phyloP scores from a whole-genome alignment of 202 grass and related monocot species.

The Setaria viridis region DNA sequence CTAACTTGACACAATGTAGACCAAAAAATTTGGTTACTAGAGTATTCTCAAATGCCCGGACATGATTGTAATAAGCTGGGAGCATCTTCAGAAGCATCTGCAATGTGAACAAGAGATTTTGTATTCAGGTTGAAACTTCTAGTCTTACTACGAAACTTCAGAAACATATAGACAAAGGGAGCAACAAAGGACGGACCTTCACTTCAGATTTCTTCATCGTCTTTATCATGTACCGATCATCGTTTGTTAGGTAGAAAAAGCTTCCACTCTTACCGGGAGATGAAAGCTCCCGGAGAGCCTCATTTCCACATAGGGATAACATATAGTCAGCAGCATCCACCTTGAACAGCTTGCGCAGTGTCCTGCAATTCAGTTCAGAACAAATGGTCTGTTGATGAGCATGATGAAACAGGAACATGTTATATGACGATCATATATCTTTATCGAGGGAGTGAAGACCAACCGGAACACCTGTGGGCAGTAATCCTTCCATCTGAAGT shows the following conservation, averaged over 20 bases:
- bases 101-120: slow-evolving; percentile 36
- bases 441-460: slow-evolving; percentile 48
- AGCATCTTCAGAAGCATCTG: slow-evolving; percentile 99
- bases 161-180: slow-evolving; percentile 9
- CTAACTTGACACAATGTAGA: slow-evolving; percentile 93
- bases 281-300: slow-evolving; percentile 91
- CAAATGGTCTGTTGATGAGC: slow-evolving; percentile 32
- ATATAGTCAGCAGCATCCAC: slow-evolving; percentile 98
- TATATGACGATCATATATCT: slow-evolving; percentile 26
- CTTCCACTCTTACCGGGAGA: slow-evolving; percentile 99
- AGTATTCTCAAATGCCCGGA: slow-evolving; percentile 83
- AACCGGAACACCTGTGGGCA: slow-evolving; percentile 92
- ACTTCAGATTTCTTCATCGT: slow-evolving; percentile 99
- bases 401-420: slow-evolving; percentile 37
- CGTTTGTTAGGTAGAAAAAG: slow-evolving; percentile 95
- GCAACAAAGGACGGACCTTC: slow-evolving; percentile 66
- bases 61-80: slow-evolving; percentile 96
- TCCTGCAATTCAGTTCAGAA: slow-evolving; percentile 61
- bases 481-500: slow-evolving; percentile 99
- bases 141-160: slow-evolving; percentile 28
- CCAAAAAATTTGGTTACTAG: slow-evolving; percentile 96
- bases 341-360: slow-evolving; percentile 90
- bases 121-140: slow-evolving; percentile 37
- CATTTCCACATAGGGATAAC: slow-evolving; percentile 94
- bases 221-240: slow-evolving; percentile 98